Conservation (phyloP, 2,329 filamentous ascomycete species). For the Tolypocladium paradoxum region DNA sequence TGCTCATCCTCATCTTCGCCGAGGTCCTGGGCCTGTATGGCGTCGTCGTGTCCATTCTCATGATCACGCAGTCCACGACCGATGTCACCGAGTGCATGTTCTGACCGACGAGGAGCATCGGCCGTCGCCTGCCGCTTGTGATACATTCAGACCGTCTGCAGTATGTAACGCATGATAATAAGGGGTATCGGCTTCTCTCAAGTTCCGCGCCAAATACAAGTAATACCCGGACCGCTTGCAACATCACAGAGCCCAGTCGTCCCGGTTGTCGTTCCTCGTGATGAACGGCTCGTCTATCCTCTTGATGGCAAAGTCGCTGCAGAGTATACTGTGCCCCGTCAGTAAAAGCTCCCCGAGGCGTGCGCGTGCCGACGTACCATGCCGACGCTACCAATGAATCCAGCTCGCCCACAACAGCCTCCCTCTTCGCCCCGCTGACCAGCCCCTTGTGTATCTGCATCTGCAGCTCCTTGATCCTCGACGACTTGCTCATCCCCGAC, state of each 20-base stretch:
- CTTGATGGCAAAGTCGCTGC: constrained; percentile 90
- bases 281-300: constrained; percentile 91
- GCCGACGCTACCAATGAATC: constrained; percentile 84
- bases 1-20: constrained; percentile 36
- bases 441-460: constrained; percentile 69
- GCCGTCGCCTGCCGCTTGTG: background rate
- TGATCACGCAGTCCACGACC: constrained; percentile 31
- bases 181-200: background rate
- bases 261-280: constrained; percentile 55
- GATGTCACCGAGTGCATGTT: constrained; percentile 27
- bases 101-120: constrained; percentile 7
- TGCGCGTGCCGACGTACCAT: constrained; percentile 48
- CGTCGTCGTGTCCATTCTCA: constrained; percentile 36
- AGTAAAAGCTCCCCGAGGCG: background rate
- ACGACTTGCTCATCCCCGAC: constrained; percentile 62
- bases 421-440: constrained; percentile 58
- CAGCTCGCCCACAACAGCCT: constrained; percentile 76
- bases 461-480: constrained; percentile 78
- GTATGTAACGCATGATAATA: background rate
- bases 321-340: constrained; percentile 58
- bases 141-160: background rate
- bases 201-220: background rate
- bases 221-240: background rate
- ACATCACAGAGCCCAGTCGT: constrained; percentile 64
- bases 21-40: constrained; percentile 35